Percentiles rank a stretch among this genome's conserved stretches.
Conservation (phyloP, 805 yeast genomes). For the Ogataea pignaliae region DNA sequence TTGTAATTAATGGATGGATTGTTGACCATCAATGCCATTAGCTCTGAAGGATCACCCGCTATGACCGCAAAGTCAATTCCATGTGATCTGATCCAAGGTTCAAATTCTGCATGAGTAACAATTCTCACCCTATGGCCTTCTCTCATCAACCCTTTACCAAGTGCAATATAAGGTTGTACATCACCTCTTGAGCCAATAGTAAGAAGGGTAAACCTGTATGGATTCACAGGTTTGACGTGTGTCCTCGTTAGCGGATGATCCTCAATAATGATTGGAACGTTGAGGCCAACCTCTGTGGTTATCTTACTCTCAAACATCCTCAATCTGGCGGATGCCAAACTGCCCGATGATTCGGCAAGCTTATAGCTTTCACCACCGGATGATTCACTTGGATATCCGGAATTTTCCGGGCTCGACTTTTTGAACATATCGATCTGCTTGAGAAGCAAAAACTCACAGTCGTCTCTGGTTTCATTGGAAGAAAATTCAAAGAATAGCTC, state of each 20-base stretch:
- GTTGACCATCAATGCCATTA: conserved; percentile 88
- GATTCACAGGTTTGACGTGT: conserved; percentile 46
- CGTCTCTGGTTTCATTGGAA: conserved; percentile 61
- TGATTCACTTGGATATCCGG: conserved; percentile 8
- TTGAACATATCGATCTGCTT: conserved; percentile 44
- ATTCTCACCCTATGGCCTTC: conserved; percentile 87
- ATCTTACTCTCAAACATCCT: conserved; percentile 65
- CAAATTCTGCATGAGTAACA: conserved; percentile 82
- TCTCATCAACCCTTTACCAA: conserved; percentile 68
- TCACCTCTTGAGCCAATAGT: conserved; percentile 97
- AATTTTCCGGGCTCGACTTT: conserved; percentile 14
- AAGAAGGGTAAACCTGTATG: conserved; percentile 59
- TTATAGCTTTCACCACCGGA: conserved; percentile 28
- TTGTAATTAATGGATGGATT: conserved; percentile 85
- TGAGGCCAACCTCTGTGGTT: conserved; percentile 53
- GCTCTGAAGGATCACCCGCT: conserved; percentile 90
- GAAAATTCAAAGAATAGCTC: conserved; percentile 76
- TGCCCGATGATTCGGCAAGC: conserved; percentile 25
- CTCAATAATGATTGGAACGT: conserved; percentile 65
- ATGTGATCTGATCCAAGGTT: conserved; percentile 64
- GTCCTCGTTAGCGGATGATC: conserved; percentile 44
- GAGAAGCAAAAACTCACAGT: conserved; percentile 54
- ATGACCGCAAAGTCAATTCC: conserved; percentile 66
- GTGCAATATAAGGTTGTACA: conserved; percentile 91
- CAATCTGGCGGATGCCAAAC: conserved; percentile 53